Evolutionary conservation across 306 rosid species (phyloP).

Genomic region (Sicyos baderoa): DNA sequence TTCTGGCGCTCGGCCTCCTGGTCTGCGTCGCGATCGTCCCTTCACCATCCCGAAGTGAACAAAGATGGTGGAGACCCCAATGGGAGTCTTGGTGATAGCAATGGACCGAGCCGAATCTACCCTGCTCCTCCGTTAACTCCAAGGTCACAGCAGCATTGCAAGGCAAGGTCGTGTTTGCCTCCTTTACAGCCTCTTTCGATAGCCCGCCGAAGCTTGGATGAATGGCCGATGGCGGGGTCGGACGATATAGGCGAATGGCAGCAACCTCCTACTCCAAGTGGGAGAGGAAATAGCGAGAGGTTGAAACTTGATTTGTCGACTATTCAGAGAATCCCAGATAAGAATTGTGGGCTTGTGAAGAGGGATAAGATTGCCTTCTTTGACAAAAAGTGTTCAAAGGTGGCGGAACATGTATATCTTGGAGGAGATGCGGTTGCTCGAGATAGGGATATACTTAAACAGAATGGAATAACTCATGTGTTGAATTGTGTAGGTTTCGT

Average conservation of each 20-base stretch:
- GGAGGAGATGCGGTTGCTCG: conserved; percentile 99
- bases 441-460: conserved; percentile 77
- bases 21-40: conserved; percentile 68
- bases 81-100: conserved; percentile 27
- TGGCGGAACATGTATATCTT: conserved; percentile 84
- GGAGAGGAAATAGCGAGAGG: conserved; percentile 71
- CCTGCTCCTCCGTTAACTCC: conserved; percentile 84
- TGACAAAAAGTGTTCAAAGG: conserved; percentile 94
- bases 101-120: conserved; percentile 43
- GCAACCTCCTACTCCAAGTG: conserved; percentile 85
- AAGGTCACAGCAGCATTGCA: conserved; percentile 78
- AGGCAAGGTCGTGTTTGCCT: conserved; percentile 78
- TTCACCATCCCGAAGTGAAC: conserved; percentile 37
- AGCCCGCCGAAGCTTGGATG: conserved; percentile 88
- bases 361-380: conserved; percentile 96
- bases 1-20: conserved; percentile 88
- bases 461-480: conserved; percentile 81
- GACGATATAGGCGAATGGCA: conserved; percentile 99
- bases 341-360: conserved; percentile 82
- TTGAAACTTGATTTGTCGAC: conserved; percentile 93
- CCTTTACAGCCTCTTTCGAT: conserved; percentile 88
- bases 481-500: conserved; percentile 95
- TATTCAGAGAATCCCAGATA: conserved; percentile 70
- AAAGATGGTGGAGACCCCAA: conserved; percentile 47
- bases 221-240: conserved; percentile 95